phyloP scores from a whole-genome alignment of 2,329 filamentous ascomycete species.

The Decorospora gaudefroyi region DNA sequence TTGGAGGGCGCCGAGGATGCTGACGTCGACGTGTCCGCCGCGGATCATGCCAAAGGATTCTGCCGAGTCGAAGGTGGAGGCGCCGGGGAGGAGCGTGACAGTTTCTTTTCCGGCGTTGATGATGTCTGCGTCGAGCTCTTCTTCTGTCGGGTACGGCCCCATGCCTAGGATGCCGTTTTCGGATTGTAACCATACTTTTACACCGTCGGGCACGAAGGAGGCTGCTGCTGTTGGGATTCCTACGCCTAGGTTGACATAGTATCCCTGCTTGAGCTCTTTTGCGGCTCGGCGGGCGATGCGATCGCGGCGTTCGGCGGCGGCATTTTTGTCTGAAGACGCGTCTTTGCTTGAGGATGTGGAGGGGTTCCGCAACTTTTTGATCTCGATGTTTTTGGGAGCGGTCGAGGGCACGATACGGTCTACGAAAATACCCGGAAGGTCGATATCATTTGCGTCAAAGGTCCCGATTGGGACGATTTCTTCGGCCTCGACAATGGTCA shows the following conservation, averaged over 20 bases:
- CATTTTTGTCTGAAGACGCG: slow-evolving; percentile 17
- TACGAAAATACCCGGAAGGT: slow-evolving; percentile 90
- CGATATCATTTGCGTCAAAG: slow-evolving; percentile 79
- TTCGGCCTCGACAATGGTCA: slow-evolving; percentile 94
- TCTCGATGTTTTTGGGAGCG: slow-evolving; percentile 75
- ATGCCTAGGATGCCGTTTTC: slow-evolving; percentile 55
- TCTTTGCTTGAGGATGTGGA: slow-evolving; percentile 21
- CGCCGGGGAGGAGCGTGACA: slow-evolving; percentile 79
- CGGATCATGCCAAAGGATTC: slow-evolving; percentile 95
- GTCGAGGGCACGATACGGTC: slow-evolving; percentile 85
- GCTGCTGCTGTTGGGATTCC: slow-evolving; percentile 92
- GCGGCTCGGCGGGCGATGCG: slow-evolving; percentile 81
- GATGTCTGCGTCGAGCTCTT: slow-evolving; percentile 79
- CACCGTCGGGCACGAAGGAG: slow-evolving; percentile 64
- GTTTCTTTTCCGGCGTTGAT: slow-evolving; percentile 96
- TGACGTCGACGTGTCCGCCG: slow-evolving; percentile 81
- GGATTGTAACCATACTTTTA: slow-evolving; percentile 66
- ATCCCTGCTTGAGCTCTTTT: slow-evolving; percentile 92
- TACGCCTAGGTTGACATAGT: slow-evolving; percentile 91
- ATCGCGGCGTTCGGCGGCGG: slow-evolving; percentile 58
- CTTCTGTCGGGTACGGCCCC: slow-evolving; percentile 58
- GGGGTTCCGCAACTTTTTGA: slow-evolving; percentile 41
- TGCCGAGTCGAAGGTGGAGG: slow-evolving; percentile 79
- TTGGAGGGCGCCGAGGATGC: slow-evolving; percentile 89
- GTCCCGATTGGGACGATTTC: slow-evolving; percentile 88